Conservation (phyloP, 2,329 filamentous ascomycete species). For the Sarocladiaceae sp. region DNA sequence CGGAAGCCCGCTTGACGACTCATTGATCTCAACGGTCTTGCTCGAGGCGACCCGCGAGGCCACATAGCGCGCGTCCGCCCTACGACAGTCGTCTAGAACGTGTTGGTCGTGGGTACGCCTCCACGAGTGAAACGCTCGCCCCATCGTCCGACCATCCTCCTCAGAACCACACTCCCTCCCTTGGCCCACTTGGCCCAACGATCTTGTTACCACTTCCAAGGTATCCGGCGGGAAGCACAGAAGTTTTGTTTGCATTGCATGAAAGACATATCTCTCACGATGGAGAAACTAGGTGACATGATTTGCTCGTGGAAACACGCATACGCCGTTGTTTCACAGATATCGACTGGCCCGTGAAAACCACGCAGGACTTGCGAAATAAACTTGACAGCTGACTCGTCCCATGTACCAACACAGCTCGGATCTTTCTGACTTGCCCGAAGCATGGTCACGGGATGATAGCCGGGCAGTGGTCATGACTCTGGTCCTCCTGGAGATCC, state of each 20-base stretch:
- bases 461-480: neutral
- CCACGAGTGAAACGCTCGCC: slow-evolving; percentile 4
- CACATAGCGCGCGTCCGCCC: neutral
- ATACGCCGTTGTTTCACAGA: slow-evolving; percentile 4
- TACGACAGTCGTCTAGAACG: neutral
- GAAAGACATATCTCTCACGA: neutral
- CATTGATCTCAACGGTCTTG: neutral
- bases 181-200: neutral
- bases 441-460: neutral
- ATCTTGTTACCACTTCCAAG: neutral
- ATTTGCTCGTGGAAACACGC: neutral
- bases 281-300: neutral
- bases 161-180: neutral
- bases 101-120: neutral
- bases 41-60: neutral
- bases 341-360: neutral
- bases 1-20: slow-evolving; percentile 4
- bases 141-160: neutral
- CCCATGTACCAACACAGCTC: neutral
- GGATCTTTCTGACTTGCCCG: neutral
- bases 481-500: neutral
- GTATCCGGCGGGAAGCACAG: neutral
- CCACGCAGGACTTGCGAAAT: neutral
- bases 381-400: slow-evolving; percentile 5
- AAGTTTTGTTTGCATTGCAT: neutral